Evolutionary conservation across 164 flowering plant genomes (phyloP), one percentile per base, ranked within the genome.

Genomic region (Macadamia integrifolia): DNA sequence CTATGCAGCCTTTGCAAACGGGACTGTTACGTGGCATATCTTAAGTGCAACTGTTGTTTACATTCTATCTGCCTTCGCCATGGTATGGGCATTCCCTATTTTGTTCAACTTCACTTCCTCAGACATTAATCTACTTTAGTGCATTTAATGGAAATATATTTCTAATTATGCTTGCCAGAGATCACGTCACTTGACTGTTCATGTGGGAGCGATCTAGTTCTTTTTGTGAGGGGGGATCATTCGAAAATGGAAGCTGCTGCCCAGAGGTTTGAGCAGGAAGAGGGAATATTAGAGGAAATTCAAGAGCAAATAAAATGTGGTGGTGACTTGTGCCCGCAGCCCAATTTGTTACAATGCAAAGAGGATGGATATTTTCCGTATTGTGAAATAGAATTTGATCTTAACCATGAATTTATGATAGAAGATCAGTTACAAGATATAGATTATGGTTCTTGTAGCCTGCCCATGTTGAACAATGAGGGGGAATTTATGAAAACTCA

Each of bases 11-110:
- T 86, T 14, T 95, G 99, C 87, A 92, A 92, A 67, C 88, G 96
- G 52, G 99, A 95, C 61, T 95, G 99, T 70, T 95, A 87, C 72
- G 82, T 92, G 12, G 91, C 96, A 44, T 86, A 79, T 66, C 63
- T 91, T 43, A 85, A 76, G 67, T 95, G 99, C 86, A 77, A 67
- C 67, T 90, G 95, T 74, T 79, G 66, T 66, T 43, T 55, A 66
- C 90, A 91, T 74, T 89, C 92, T 32, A 83, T 95, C 65, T 95
- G 99, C 82, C 88, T 92, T 70, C 91, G 88, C 23, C 99, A 95
- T 80, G 96, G 99, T 92, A 89, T 61, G 69, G 14, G 40, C 44
- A 48, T 55, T 49, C 67, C 18, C 0, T 7, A 32, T 58, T 55
- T 11, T 57, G 32, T 28, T 60, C 66, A 30, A 29, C 7, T 2